Evolutionary conservation across 129 eudicot genomes (phyloP).

Genomic region (Calendula officinalis): DNA sequence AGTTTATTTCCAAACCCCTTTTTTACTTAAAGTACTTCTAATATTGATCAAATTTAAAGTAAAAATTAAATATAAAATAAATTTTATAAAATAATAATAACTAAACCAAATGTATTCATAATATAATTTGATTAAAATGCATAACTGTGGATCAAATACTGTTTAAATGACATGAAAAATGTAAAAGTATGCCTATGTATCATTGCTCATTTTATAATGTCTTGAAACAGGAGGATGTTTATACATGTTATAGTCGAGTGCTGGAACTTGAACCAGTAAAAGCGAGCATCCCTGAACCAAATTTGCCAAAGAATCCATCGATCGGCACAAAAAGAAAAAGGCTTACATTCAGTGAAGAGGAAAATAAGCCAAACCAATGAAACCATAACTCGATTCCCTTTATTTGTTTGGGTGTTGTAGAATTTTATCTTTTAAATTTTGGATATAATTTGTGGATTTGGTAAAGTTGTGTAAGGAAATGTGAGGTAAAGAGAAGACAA

Average conservation of each 20-base stretch:
- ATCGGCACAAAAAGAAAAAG: slow-evolving; percentile 49
- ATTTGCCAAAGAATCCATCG: slow-evolving; percentile 8
- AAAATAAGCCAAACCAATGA: slow-evolving; percentile 11
- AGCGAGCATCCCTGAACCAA: not conserved
- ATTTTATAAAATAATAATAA: too few relatives aligned
- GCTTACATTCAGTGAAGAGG: slow-evolving; percentile 36
- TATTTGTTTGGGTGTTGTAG: slow-evolving; percentile 17
- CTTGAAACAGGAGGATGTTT: slow-evolving; percentile 41
- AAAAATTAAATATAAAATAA: too few relatives aligned
- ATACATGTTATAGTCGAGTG: slow-evolving; percentile 41
- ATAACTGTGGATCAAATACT: too few relatives aligned
- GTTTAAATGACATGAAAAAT: too few relatives aligned
- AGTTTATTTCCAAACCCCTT: too few relatives aligned
- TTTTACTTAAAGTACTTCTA: too few relatives aligned
- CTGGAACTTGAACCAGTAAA: slow-evolving; percentile 28
- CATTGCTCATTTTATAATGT: not conserved
- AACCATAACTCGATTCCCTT: slow-evolving; percentile 2
- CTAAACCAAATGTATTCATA: too few relatives aligned
- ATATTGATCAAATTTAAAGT: too few relatives aligned
- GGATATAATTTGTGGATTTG: slow-evolving; percentile 22
- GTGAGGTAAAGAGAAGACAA: not conserved
- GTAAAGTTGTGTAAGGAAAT: slow-evolving; percentile 16
- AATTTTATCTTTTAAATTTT: slow-evolving; percentile 18
- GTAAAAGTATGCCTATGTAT: too few relatives aligned
- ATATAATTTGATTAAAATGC: too few relatives aligned